A percentile compares a stretch with the other conserved stretches of the same genome.
Conservation (phyloP, 108 stramenopile species). For the Cyclostephanos invisitatus region DNA sequence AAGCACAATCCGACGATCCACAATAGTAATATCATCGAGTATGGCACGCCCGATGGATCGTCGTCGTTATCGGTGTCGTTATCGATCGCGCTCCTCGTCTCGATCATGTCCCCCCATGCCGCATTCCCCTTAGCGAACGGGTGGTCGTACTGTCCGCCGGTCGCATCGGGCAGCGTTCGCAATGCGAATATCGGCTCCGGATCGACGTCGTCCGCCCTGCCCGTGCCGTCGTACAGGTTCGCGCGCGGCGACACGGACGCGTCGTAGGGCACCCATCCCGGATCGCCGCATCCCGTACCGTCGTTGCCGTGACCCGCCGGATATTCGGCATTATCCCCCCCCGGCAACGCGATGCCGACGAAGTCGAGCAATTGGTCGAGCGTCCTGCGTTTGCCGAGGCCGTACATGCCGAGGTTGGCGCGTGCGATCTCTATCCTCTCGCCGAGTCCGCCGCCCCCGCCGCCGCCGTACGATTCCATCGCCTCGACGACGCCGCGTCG, state of each 20-base stretch:
- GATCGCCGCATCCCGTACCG: constrained; percentile 48
- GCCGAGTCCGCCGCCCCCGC: constrained; percentile 10
- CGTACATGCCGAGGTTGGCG: constrained; percentile 83
- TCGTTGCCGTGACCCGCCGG: constrained; percentile 31
- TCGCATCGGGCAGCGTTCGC: constrained; percentile 58
- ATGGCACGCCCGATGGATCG: constrained; percentile 28
- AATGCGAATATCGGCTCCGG: constrained; percentile 79
- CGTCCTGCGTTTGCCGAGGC: constrained; percentile 76
- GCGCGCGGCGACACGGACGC: constrained; percentile 69
- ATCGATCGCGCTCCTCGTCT: constrained; percentile 10
- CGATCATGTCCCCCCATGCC: constrained; percentile 20
- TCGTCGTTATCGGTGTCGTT: constrained; percentile 1
- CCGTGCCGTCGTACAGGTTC: constrained; percentile 67
- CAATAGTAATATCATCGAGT: constrained; percentile 50
- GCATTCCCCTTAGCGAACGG: constrained; percentile 34
- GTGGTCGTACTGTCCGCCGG: constrained; percentile 42
- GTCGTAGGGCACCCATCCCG: constrained; percentile 75
- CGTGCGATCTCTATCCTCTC: constrained; percentile 45
- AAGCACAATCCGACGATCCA: constrained; percentile 63
- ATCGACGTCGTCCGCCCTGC: constrained; percentile 72
- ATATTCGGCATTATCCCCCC: constrained; percentile 12
- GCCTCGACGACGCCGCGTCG: constrained; percentile 39
- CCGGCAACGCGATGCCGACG: constrained; percentile 61
- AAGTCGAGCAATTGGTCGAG: constrained; percentile 75
- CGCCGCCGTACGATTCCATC: constrained; percentile 15